Evolutionary conservation across 2,329 filamentous ascomycete genomes (phyloP), one percentile per base, ranked within the genome.

Genomic region (Phaeoacremonium minimum): DNA sequence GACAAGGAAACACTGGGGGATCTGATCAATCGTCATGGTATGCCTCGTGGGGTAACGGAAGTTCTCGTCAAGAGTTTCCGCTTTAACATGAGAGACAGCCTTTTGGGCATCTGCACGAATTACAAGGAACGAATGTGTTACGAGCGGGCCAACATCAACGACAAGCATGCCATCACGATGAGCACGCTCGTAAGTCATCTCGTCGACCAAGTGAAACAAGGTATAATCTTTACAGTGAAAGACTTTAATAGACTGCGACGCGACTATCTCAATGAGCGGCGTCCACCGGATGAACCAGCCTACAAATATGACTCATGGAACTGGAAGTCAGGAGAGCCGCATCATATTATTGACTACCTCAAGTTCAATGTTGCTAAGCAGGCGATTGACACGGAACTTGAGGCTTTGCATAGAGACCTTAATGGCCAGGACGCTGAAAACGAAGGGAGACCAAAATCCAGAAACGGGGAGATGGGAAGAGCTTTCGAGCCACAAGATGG

Each of bases 71-170:
- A 63, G 15, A 70, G 73, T 4, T 74, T 88, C 31, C 48, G 53
- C 0, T 86, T 85, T 51, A 76, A 75, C 18, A 67, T 77, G 52
- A 55, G 70, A 29, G 66, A 67, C 2, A 71, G 66, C 6, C 58
- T 80, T 16, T 66, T 91, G 4, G 85, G 86, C 0, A 61, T 63
- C 0, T 80, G 75, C 37, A 90, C 85, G 0, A 70, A 65, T 5
- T 77, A 71, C 52, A 83, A 85, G 42, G 80, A 86, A 34, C 66
- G 60, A 4, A 57, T 81, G 0, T 78, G 75, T 20, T 88, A 89
- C 42, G 64, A 69, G 11, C 66, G 71, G 11, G 70, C 73, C 15
- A 66, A 57, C 1, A 74, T 82, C 22, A 56, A 55, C 4, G 55
- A 69, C 9, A 36, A 54, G 0, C 52, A 61, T 4, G 75, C 73